Percentiles rank a stretch among this genome's conserved stretches.
Conservation (phyloP, 768 basidiomycete genomes). For the Heimioporus sp. region DNA sequence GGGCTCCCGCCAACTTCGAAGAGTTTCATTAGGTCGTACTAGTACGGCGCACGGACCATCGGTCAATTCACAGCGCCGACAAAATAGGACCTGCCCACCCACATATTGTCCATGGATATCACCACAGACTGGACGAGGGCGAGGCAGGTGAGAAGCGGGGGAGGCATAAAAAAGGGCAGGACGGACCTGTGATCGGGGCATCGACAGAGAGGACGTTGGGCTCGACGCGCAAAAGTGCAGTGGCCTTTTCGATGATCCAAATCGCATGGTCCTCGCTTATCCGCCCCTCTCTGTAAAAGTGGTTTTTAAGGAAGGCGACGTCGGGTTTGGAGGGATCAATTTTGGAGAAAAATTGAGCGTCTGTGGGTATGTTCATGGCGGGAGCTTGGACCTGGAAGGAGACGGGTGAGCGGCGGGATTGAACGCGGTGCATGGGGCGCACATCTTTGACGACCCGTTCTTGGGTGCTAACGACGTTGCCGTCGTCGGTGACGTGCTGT, state of each 20-base stretch:
- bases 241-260: conserved; percentile 88
- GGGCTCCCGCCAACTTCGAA: conserved; percentile 94
- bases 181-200: conserved; percentile 91
- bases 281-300: conserved; percentile 96
- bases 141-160: not conserved
- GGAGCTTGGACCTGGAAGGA: conserved; percentile 88
- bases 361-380: conserved; percentile 87
- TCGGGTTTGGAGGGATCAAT: conserved; percentile 90
- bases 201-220: conserved; percentile 92
- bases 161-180: not conserved
- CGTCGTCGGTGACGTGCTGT: conserved; percentile 90
- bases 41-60: conserved; percentile 1
- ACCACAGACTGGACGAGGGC: conserved; percentile 68
- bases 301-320: conserved; percentile 96
- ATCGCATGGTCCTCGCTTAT: conserved; percentile 93
- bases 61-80: conserved; percentile 16
- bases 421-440: conserved; percentile 19
- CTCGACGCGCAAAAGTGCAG: conserved; percentile 79
- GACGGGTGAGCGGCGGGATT: conserved; percentile 6
- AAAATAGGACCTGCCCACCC: conserved; percentile 29
- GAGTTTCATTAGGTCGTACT: conserved; percentile 95
- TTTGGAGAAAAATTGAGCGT: conserved; percentile 87
- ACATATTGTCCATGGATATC: conserved; percentile 99
- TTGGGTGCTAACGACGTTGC: conserved; percentile 85
- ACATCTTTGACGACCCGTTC: conserved; percentile 98